Base-by-base conservation (phyloP, 2,329 filamentous ascomycete species). In the Dryadomyces quercus-mongolicae region DNA sequence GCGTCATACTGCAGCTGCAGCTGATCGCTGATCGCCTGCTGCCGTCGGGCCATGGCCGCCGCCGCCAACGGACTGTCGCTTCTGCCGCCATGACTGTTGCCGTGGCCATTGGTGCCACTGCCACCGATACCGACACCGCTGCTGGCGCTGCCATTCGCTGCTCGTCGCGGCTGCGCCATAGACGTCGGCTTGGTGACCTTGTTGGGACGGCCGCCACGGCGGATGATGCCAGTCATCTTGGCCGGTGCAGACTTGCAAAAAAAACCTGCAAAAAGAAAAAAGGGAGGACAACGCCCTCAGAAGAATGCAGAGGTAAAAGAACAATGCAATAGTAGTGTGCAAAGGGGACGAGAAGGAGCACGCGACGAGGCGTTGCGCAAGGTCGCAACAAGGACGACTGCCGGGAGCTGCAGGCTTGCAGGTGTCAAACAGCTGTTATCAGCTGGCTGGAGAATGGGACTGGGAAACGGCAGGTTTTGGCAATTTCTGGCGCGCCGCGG, bases 101-200 rank as follows among this genome's bases (percentile, higher is more conserved):
- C 61, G 61, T 48, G 62, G 46, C 10, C 42, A 47, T 38, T 66
- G 64, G 8, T 31, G 15, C 40, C n/a, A n/a, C n/a, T n/a, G n/a
- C n/a, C n/a, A n/a, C n/a, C n/a, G n/a, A n/a, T n/a, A n/a, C n/a
- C n/a, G n/a, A n/a, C n/a, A n/a, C n/a, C 20, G 38, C 49, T n/a
- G 38, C 51, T 58, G 52, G 56, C 57, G 38, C 57, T 56, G 54
- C 47, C 34, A 20, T 38, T 49, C 7, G 48, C 44, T 18, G 46
- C 10, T 8, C 54, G 55, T 34, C 52, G 40, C 57, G 65, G 49
- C 63, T 62, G 48, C 62, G 62, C 47, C 63, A 61, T 44, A 25
- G 61, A 56, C 49, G 59, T 58, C 45, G 67, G 63, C 62, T 75
- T 76, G 52, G 68, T 69, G 61, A 75, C 71, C 63, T 73, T 74